Percentiles rank a stretch among this genome's conserved stretches.
Evolutionary conservation across 257 asterid genomes (phyloP).

Genomic region (Buddleja alternifolia): DNA sequence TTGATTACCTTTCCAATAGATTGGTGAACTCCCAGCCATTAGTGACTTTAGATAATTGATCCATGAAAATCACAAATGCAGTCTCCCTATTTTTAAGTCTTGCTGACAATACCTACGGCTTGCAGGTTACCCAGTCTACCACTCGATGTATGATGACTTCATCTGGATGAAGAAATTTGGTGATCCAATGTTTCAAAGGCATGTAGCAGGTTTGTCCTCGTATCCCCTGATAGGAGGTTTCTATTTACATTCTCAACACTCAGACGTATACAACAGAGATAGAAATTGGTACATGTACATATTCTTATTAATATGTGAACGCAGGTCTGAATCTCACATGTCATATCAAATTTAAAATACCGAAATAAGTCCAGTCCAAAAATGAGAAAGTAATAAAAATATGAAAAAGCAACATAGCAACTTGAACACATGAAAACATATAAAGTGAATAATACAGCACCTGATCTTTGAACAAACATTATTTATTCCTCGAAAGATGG

Average conservation of each 20-base stretch:
- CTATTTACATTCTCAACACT: background rate
- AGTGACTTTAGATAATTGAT: constrained; percentile 2
- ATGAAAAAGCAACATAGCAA: too few relatives aligned
- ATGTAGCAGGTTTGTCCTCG: constrained; percentile 63
- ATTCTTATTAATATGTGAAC: too few relatives aligned
- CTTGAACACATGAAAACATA: too few relatives aligned
- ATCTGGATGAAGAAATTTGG: constrained; percentile 89
- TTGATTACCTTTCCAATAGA: background rate
- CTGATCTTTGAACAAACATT: too few relatives aligned
- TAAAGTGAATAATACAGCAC: too few relatives aligned
- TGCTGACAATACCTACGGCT: constrained; percentile 15
- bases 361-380: too few relatives aligned
- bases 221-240: background rate
- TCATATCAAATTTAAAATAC: too few relatives aligned
- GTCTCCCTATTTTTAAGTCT: constrained; percentile 8
- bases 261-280: too few relatives aligned
- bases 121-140: constrained; percentile 87
- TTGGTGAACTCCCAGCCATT: background rate
- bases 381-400: too few relatives aligned
- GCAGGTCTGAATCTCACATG: too few relatives aligned
- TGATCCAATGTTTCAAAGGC: constrained; percentile 82
- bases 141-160: constrained; percentile 84
- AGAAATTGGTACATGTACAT: too few relatives aligned
- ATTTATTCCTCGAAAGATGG: too few relatives aligned
- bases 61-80: background rate